Conservation (phyloP, 176 grass and related monocot genomes). For the Aegilops bicornis region DNA sequence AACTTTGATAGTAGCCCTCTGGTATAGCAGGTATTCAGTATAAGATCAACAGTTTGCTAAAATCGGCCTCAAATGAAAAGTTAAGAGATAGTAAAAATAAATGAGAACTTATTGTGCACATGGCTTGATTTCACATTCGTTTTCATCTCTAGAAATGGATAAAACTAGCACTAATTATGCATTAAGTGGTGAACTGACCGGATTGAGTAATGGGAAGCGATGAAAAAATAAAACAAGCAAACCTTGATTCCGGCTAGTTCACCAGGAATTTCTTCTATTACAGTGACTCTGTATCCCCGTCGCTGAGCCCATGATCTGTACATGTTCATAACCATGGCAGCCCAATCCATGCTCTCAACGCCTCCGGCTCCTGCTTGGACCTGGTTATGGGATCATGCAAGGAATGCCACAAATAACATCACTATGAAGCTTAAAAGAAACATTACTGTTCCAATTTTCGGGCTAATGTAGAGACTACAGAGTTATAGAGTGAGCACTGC, state of each 20-base stretch:
- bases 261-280: constrained; percentile 94
- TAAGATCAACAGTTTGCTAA: not conserved
- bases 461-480: not conserved
- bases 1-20: constrained; percentile 94
- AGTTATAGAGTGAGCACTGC: constrained; percentile 13
- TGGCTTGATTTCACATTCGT: not conserved
- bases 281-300: constrained; percentile 64
- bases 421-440: not conserved
- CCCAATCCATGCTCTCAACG: constrained; percentile 98
- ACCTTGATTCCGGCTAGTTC: constrained; percentile 98
- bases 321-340: constrained; percentile 92
- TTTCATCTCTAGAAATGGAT: constrained; percentile 1
- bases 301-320: constrained; percentile 77
- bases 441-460: not conserved
- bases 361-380: constrained; percentile 97
- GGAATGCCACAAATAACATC: not conserved
- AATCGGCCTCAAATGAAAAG: not conserved
- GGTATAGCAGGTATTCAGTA: constrained; percentile 23
- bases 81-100: not conserved
- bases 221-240: constrained; percentile 36
- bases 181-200: not conserved
- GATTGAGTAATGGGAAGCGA: not conserved
- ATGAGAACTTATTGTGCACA: not conserved
- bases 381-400: constrained; percentile 38
- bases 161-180: not conserved